Conservation (phyloP, 192 early-diverging fungal genomes). For the Geosiphon pyriformis region DNA sequence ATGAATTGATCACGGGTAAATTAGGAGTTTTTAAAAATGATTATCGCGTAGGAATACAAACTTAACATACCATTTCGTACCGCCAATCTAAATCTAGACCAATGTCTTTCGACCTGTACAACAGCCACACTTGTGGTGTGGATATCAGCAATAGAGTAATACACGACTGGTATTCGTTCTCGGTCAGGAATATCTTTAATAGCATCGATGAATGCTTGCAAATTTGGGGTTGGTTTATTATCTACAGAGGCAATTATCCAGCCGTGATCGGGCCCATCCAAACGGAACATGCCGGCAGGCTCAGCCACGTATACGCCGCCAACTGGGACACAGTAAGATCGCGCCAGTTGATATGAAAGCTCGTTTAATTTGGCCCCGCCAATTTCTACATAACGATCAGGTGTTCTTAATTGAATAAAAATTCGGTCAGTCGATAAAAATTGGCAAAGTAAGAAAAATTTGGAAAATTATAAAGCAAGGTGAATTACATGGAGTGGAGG, state of each 20-base stretch:
- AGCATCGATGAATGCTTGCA: conserved; percentile 61
- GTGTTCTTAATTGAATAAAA: too few species aligned
- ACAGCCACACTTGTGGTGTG: conserved; percentile 78
- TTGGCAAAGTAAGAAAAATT: too few species aligned
- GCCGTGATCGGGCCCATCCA: conserved; percentile 62
- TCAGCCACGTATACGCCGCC: conserved; percentile 77
- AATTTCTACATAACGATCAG: conserved; percentile 77
- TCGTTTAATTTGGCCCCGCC: conserved; percentile 78
- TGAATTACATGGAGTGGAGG: conserved; percentile 66
- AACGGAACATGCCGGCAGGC: conserved; percentile 62
- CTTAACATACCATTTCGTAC: conserved; percentile 55
- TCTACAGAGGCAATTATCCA: conserved; percentile 63
- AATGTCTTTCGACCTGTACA: conserved; percentile 83
- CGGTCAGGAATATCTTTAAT: conserved; percentile 61
- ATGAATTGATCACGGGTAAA: not conserved
- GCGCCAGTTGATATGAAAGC: conserved; percentile 73
- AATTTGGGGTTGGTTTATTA: conserved; percentile 56
- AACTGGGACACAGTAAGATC: conserved; percentile 61
- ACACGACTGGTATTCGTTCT: conserved; percentile 53
- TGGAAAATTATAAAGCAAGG: too few species aligned
- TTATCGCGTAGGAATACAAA: conserved; percentile 6
- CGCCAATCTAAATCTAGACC: conserved; percentile 76
- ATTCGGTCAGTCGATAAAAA: too few species aligned
- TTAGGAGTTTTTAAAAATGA: not conserved
- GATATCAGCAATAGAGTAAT: conserved; percentile 74